Base-by-base conservation (phyloP, 768 basidiomycete species). In the Termitomyces sp. region DNA sequence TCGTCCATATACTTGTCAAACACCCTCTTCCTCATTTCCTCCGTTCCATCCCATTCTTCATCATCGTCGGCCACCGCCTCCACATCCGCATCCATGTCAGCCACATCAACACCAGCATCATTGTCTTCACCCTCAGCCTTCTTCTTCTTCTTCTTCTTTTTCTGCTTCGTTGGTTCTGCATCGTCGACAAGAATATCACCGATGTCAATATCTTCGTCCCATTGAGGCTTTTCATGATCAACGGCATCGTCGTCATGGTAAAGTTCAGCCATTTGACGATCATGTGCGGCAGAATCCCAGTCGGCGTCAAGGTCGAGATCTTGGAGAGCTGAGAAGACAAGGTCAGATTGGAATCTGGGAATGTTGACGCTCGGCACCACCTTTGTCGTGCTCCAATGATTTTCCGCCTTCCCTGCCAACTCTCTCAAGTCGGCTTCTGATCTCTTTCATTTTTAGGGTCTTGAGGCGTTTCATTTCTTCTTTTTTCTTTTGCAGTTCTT, bases 141-240 rank as follows among this genome's bases (percentile, higher is more conserved):
- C 37, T 70, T 72, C 57, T 80, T 78, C 63, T 75, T 74, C 62
- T 79, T 83, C 66, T 81, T 80, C 65, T 81, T 84, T 70, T 84
- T 87, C 65, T 83, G 85, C 61, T 66, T 67, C 54, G 67, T 62
- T 45, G 73, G 73, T 41, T 48, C 37, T 27, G 30, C 66, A 24
- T 68, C 75, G 9, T 74, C 76, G 16, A 73, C 45, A 64, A 71
- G 68, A 37, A 93, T 84, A 67, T 91, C 85, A n/a, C 76, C 81
- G 48, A 95, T 82, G 62, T 93, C 85, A 58, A 95, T 84, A 65
- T 97, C 94, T 61, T 97, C 91, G 44, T 91, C 88, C 96, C 96
- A 99, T 0, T 75, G 73, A 3, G 97, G 97, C 73, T 96, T 96
- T 62, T 70, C 69, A 13, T 62, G 71, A 45, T 70, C 71, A 16